These are phyloP conservation scores for Diaporthe eres DNA, from an alignment of 2,329 filamentous ascomycete species.

Conservation along the genomic window DNA sequence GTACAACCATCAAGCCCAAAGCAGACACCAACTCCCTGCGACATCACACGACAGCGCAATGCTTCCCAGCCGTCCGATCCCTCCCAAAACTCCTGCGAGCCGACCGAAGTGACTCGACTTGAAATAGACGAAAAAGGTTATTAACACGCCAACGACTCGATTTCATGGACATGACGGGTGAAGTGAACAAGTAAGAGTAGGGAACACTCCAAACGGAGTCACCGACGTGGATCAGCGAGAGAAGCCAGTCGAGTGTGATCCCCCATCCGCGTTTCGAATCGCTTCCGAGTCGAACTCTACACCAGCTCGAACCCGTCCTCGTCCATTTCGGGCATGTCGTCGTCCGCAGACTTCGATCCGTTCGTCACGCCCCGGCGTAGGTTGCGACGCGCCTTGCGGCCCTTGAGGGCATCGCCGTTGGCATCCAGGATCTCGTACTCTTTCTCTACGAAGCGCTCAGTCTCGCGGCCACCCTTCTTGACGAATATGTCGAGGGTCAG, in stretches of 20 bases:
- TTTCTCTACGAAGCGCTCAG: conserved; percentile 61
- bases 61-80: conserved; percentile 26
- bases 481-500: conserved; percentile 57
- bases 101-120: conserved; percentile 22
- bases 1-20: conserved; percentile 21
- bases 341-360: conserved; percentile 44
- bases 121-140: conserved; percentile 17
- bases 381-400: conserved; percentile 58
- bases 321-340: conserved; percentile 49
- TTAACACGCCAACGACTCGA: conserved; percentile 30
- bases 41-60: conserved; percentile 36
- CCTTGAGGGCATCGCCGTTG: conserved; percentile 60
- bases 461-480: conserved; percentile 55
- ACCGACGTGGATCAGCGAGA: background rate
- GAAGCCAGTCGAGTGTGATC: background rate
- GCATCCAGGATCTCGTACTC: conserved; percentile 64
- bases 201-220: background rate
- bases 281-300: conserved; percentile 40
- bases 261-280: background rate
- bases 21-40: conserved; percentile 39
- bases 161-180: background rate
- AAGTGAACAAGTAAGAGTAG: conserved; percentile 19
- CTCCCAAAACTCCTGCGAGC: conserved; percentile 32
- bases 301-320: conserved; percentile 61
- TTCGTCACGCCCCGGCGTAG: conserved; percentile 51